Conservation (phyloP, 192 early-diverging fungal genomes). For the Umbelopsis isabellina region DNA sequence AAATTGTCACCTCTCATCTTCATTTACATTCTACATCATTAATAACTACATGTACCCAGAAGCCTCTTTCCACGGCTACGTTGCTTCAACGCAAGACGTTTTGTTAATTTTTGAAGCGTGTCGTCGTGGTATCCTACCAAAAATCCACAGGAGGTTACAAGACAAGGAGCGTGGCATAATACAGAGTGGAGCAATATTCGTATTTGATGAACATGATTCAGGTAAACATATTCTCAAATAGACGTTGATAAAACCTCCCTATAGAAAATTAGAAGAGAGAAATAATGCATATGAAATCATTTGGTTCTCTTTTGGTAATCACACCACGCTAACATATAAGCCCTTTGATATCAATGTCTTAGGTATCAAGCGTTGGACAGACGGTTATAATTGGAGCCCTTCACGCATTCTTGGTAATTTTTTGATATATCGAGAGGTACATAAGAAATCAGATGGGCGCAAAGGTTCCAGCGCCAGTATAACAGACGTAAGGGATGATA, state of each 20-base stretch:
- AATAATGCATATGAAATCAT: neutral
- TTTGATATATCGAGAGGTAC: slow-evolving; percentile 64
- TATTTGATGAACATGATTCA: slow-evolving; percentile 73
- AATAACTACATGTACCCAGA: slow-evolving; percentile 10
- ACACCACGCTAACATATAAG: neutral
- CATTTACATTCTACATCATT: slow-evolving; percentile 5
- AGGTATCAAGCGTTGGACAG: slow-evolving; percentile 77
- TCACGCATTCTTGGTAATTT: slow-evolving; percentile 70
- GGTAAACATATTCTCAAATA: slow-evolving; percentile 18
- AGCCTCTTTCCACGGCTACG: slow-evolving; percentile 49
- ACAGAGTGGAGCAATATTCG: slow-evolving; percentile 62
- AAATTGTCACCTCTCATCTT: neutral
- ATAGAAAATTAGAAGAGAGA: too few relatives aligned
- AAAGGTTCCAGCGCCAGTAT: slow-evolving; percentile 33
- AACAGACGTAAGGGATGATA: slow-evolving; percentile 40
- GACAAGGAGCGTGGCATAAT: slow-evolving; percentile 60
- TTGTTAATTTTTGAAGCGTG: slow-evolving; percentile 68
- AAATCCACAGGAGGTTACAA: slow-evolving; percentile 59
- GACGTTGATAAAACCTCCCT: too few relatives aligned
- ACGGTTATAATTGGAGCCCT: slow-evolving; percentile 67
- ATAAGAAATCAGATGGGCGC: slow-evolving; percentile 35
- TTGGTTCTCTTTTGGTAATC: neutral
- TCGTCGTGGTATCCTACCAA: slow-evolving; percentile 55
- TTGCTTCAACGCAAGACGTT: slow-evolving; percentile 63
- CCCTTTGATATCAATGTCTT: neutral